Evolutionary conservation across 2,329 filamentous ascomycete species (phyloP), one percentile per base, ranked within the genome.

Genomic region (Botrytis cinerea): DNA sequence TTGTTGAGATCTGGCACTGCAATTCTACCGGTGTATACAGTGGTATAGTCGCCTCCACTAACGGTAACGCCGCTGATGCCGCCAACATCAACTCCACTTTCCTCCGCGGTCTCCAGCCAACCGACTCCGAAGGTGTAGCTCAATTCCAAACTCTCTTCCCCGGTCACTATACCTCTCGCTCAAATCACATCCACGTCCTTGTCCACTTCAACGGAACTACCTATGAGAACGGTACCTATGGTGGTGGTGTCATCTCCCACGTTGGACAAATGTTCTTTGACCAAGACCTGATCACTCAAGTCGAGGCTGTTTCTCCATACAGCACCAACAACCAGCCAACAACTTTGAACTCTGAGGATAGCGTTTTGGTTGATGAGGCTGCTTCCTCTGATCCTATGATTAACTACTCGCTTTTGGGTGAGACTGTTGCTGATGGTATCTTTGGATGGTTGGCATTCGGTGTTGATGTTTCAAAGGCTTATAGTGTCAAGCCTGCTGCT

Each of bases 241-340:
- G 46, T 54, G 78, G 88, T 74, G 81, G 82, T 83, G 84, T 43
- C 83, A 82, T 73, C 84, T 87, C 74, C 85, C 86, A 92, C 81
- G 85, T 91, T 59, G 89, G 89, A 43, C 89, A 92, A 80, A 80
- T 90, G 73, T 91, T 89, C 84, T 89, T 90, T 78, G 88, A 91
- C 80, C 87, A 91, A 80, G 83, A 84, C 76, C 85, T 92, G 25
- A 85, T 89, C 75, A 77, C 78, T 32, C 76, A 83, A 60, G 87
- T 91, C 72, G 86, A 89, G 76, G 80, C 80, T 18, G 82, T 81
- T 0, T 75, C 79, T 1, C 86, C 87, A 2, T 88, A 88, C 80
- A 80, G 74, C 12, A 80, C 80, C 74, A 88, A 88, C 81, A 84
- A 80, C 0, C 83, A 86, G 75, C 71, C 76, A 0, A 70, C 86